Base-by-base conservation (phyloP, 2,329 filamentous ascomycete genomes). In the Colletotrichum cereale region DNA sequence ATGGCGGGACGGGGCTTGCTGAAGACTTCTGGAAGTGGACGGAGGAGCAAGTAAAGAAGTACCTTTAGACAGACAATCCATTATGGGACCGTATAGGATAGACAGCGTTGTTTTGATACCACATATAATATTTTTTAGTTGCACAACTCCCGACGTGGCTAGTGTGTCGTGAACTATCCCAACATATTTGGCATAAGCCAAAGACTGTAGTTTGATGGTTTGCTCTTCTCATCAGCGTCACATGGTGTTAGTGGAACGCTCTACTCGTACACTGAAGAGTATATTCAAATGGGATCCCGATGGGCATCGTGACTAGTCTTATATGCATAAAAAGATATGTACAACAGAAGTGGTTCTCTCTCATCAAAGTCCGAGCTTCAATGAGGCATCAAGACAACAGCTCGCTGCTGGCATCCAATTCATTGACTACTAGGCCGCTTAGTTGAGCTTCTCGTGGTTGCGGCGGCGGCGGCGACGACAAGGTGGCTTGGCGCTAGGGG, bases 1-100 rank as follows among this genome's bases (percentile, higher is more conserved):
- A 84, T 55, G 82, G 83, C 2, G 83, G 83, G 2, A 80, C 76
- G 5, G 83, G 82, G 2, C 76, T 75, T 24, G 80, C 77, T 0
- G 75, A 78, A 62, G 77, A 78, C 57, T 84, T 84, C 58, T 85
- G 82, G 82, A 75, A 80, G 5, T 85, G 83, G 84, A 80, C 77
- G 1, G 79, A 84, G 66, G 78, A 79, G 21, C 82, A 85, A 47
- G 74, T 83, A 24, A 77, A 78, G 42, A 48, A 66, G 7, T 66
- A 74, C 38, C 31, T 62, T 24, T 62, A 14, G 36, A 16, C n/a
- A 5, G n/a, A 21, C 44, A 34, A 36, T 14, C 29, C 7, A 6
- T 16, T 48, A 4, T 24, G 6, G n/a, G 31, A 2, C 6, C 6
- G 24, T 18, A 31, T 48, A 48, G 29, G 34, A 44, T 36, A 61